Evolutionary conservation across 2,329 filamentous ascomycete genomes (phyloP).

Genomic region (Metarhizium anisopliae): DNA sequence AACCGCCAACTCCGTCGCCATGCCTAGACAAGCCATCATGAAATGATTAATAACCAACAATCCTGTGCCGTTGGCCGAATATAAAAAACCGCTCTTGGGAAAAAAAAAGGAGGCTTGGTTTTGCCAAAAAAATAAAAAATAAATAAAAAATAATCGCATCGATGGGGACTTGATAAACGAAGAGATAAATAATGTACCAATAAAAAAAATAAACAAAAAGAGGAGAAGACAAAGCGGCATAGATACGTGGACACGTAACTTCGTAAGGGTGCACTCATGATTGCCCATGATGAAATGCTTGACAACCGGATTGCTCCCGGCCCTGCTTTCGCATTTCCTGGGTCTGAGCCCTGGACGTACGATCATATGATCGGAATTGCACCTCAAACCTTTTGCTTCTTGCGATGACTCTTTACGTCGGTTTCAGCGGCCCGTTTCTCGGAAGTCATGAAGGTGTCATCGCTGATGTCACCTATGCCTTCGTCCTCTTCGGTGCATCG

Average conservation of each 20-base stretch:
- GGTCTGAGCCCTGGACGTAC: background rate
- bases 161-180: too few species aligned
- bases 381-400: conserved; percentile 23
- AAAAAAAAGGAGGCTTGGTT: background rate
- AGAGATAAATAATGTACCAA: background rate
- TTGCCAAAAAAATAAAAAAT: too few species aligned
- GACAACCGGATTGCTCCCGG: background rate
- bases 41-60: background rate
- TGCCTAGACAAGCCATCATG: background rate
- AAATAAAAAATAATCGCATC: too few species aligned
- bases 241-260: background rate
- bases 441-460: conserved; percentile 13
- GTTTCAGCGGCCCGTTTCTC: conserved; percentile 13
- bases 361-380: background rate
- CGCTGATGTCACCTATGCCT: conserved; percentile 31
- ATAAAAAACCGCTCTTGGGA: background rate
- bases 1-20: conserved; percentile 1
- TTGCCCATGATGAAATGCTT: background rate
- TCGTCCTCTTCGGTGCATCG: conserved; percentile 32
- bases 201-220: background rate
- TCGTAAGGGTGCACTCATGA: background rate
- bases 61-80: background rate
- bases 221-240: background rate
- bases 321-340: background rate
- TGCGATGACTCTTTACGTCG: conserved; percentile 11